Conservation (phyloP, 2,329 filamentous ascomycete species). For the Fonsecaea nubica region DNA sequence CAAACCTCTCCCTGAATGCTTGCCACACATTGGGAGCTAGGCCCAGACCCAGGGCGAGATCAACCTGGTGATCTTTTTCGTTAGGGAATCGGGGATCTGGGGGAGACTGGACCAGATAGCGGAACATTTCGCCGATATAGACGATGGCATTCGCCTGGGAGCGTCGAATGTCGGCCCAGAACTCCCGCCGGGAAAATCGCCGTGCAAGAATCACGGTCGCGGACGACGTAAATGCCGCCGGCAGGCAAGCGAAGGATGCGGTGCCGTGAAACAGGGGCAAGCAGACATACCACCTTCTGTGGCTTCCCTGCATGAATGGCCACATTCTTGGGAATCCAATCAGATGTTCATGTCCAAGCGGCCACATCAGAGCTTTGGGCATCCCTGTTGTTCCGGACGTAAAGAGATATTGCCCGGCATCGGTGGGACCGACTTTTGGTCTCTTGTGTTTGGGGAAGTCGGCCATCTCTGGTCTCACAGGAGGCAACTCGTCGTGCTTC, state of each 20-base stretch:
- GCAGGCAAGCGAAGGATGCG: constrained; percentile 52
- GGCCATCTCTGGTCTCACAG: constrained; percentile 28
- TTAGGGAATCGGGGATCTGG: constrained; percentile 30
- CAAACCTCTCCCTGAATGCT: constrained; percentile 46
- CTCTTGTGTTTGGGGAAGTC: constrained; percentile 30
- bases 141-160: constrained; percentile 36
- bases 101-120: constrained; percentile 35
- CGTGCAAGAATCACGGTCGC: constrained; percentile 35
- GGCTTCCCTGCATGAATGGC: constrained; percentile 49
- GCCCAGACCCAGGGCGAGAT: constrained; percentile 30
- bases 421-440: constrained; percentile 28
- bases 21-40: constrained; percentile 31
- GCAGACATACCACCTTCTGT: constrained; percentile 55
- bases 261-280: constrained; percentile 59
- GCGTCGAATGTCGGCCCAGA: constrained; percentile 35
- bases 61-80: constrained; percentile 30
- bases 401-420: constrained; percentile 31
- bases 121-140: constrained; percentile 39
- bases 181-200: constrained; percentile 39
- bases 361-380: constrained; percentile 39
- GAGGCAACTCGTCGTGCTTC: constrained; percentile 26
- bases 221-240: constrained; percentile 24
- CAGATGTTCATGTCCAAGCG: constrained; percentile 25
- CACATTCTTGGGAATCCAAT: constrained; percentile 35
- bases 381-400: constrained; percentile 50